These are phyloP conservation scores for Solanum hybrid DNA, from an alignment of 305 asterid species.

Conservation along the genomic window DNA sequence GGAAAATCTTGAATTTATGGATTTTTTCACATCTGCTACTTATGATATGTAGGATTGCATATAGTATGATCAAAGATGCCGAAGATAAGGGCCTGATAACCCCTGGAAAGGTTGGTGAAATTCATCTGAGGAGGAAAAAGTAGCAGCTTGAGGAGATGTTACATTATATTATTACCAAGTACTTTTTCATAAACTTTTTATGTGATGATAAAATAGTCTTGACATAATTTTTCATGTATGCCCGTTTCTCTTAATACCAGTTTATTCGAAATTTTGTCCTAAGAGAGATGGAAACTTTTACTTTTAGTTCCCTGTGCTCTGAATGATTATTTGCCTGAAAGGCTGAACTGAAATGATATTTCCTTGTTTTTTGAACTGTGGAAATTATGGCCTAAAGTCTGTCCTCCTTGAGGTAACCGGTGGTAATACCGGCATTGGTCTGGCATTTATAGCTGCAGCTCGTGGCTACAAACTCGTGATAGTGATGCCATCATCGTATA, in stretches of 20 bases:
- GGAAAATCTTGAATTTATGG: background rate
- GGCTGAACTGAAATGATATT: background rate
- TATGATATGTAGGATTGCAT: slow-evolving; percentile 25
- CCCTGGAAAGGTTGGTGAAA: slow-evolving; percentile 35
- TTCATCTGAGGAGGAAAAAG: background rate
- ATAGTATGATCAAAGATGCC: slow-evolving; percentile 40
- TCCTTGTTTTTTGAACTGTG: background rate
- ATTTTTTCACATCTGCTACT: background rate
- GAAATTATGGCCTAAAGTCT: slow-evolving; percentile 17
- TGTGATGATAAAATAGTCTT: too few relatives aligned
- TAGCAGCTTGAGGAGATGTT: background rate
- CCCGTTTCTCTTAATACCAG: background rate
- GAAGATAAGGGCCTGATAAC: slow-evolving; percentile 38
- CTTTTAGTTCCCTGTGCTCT: background rate
- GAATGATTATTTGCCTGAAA: background rate
- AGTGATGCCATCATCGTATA: too few relatives aligned
- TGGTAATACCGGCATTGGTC: slow-evolving; percentile 44
- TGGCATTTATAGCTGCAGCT: slow-evolving; percentile 34
- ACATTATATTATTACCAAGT: background rate
- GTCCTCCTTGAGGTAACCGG: slow-evolving; percentile 41
- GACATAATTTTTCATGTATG: background rate
- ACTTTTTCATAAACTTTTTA: background rate
- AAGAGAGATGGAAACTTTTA: background rate
- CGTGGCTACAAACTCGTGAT: slow-evolving; percentile 29
- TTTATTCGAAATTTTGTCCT: background rate